phyloP scores from a whole-genome alignment of 768 basidiomycete species.

The Amanita jacksonii region DNA sequence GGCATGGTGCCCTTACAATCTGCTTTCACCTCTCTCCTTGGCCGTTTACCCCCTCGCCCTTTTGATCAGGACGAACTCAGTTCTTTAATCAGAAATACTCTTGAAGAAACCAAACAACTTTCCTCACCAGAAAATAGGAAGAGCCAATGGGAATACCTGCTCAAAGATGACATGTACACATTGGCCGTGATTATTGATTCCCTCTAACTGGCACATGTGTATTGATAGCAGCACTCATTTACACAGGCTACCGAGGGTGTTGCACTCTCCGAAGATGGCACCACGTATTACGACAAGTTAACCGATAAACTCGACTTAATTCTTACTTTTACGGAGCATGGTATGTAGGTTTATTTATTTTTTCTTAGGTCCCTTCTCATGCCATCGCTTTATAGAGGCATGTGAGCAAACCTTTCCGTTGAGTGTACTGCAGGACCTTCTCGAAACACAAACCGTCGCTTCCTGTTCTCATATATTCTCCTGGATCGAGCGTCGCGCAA shows the following conservation, averaged over 20 bases:
- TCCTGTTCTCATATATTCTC: constrained; percentile 85
- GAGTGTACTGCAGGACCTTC: constrained; percentile 64
- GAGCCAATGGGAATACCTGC: constrained; percentile 65
- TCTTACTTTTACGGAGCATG: constrained; percentile 69
- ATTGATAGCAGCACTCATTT: neutral
- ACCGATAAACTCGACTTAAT: constrained; percentile 61
- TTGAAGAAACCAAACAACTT: constrained; percentile 31
- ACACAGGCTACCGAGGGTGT: constrained; percentile 56
- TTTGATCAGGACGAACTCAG: constrained; percentile 37
- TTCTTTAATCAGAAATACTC: constrained; percentile 35
- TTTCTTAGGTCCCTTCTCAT: too few relatives aligned
- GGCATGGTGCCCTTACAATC: constrained; percentile 44
- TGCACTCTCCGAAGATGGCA: constrained; percentile 43
- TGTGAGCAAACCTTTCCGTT: constrained; percentile 72
- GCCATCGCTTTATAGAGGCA: constrained; percentile 41
- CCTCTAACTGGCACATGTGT: neutral
- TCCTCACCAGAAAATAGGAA: constrained; percentile 50
- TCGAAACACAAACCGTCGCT: constrained; percentile 77
- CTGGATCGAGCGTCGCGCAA: constrained; percentile 72
- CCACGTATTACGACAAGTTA: constrained; percentile 53
- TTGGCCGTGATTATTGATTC: constrained; percentile 47
- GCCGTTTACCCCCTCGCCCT: constrained; percentile 43
- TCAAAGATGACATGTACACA: constrained; percentile 62
- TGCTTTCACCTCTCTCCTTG: constrained; percentile 39
- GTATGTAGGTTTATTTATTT: constrained; percentile 26